Evolutionary conservation across 1,284 basidiomycete genomes (phyloP).

Genomic region (Ustilago curta): DNA sequence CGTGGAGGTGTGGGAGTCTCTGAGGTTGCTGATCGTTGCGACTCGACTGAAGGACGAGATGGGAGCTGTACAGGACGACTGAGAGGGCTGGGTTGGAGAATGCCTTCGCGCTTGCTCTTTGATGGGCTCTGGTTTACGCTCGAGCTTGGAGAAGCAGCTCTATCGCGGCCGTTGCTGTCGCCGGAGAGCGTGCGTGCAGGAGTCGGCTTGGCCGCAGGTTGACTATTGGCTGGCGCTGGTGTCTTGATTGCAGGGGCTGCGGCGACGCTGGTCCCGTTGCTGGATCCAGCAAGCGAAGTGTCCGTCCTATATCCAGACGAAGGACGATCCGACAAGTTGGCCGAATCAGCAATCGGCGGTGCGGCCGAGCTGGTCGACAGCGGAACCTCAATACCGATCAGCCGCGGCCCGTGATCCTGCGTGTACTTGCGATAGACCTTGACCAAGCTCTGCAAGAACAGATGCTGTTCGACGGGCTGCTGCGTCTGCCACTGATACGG

Average conservation of each 20-base stretch:
- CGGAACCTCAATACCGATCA: slow-evolving; percentile 51
- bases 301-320: slow-evolving; percentile 26
- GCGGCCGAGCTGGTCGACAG: slow-evolving; percentile 10
- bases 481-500: slow-evolving; percentile 67
- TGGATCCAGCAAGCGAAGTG: slow-evolving; percentile 21
- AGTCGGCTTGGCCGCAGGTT: neutral
- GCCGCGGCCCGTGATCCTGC: slow-evolving; percentile 44
- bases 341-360: slow-evolving; percentile 24
- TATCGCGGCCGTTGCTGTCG: slow-evolving; percentile 8
- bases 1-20: slow-evolving; percentile 2
- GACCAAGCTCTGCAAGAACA: slow-evolving; percentile 60
- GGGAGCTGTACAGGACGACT: slow-evolving; percentile 29
- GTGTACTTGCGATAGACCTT: slow-evolving; percentile 63
- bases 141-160: slow-evolving; percentile 14
- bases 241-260: slow-evolving; percentile 13
- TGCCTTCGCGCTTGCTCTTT: slow-evolving; percentile 30
- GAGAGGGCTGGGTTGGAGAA: slow-evolving; percentile 33
- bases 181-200: slow-evolving; percentile 14
- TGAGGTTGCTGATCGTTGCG: slow-evolving; percentile 14
- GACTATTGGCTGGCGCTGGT: neutral
- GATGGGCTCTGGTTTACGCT: slow-evolving; percentile 16
- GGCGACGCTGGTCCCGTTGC: slow-evolving; percentile 15
- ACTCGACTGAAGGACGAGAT: slow-evolving; percentile 19
- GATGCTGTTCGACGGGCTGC: slow-evolving; percentile 54
- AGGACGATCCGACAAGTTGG: slow-evolving; percentile 28